Conservation (phyloP, 2,329 filamentous ascomycete genomes). For the Sporothrix mexicana region DNA sequence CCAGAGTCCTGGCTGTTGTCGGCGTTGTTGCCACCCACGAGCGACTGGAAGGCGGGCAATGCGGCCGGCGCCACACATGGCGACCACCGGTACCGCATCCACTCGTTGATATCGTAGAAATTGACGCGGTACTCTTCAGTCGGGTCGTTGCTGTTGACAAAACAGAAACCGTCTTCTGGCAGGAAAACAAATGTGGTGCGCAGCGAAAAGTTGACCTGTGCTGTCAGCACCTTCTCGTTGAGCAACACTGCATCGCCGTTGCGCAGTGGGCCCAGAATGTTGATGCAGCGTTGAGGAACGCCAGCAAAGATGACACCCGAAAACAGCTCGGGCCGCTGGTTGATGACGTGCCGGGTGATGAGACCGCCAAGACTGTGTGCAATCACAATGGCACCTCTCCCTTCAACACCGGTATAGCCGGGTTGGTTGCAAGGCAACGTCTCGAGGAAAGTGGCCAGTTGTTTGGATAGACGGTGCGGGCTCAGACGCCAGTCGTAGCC, state of each 20-base stretch:
- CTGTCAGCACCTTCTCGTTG: slow-evolving; percentile 86
- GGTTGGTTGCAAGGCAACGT: slow-evolving; percentile 73
- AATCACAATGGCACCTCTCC: slow-evolving; percentile 74
- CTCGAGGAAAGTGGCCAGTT: slow-evolving; percentile 75
- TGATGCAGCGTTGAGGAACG: slow-evolving; percentile 83
- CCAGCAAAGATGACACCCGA: slow-evolving; percentile 86
- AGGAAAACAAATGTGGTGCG: slow-evolving; percentile 84
- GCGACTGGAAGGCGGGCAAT: slow-evolving; percentile 59
- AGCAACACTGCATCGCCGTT: slow-evolving; percentile 93
- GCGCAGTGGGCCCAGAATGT: slow-evolving; percentile 85
- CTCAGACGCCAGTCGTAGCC: slow-evolving; percentile 95
- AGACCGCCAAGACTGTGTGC: slow-evolving; percentile 88
- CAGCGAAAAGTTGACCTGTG: slow-evolving; percentile 91
- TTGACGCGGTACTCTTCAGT: slow-evolving; percentile 81
- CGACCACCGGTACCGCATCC: slow-evolving; percentile 78
- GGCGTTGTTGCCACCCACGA: not conserved
- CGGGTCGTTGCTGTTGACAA: slow-evolving; percentile 76
- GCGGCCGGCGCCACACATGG: slow-evolving; percentile 73
- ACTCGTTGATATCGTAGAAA: slow-evolving; percentile 80
- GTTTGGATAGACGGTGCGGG: slow-evolving; percentile 73
- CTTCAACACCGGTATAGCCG: slow-evolving; percentile 45
- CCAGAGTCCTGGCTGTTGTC: not conserved
- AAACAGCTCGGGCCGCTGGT: slow-evolving; percentile 83
- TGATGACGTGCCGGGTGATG: slow-evolving; percentile 87
- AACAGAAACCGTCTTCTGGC: slow-evolving; percentile 85